Percentiles rank a stretch among this genome's conserved stretches.
phyloP scores from a whole-genome alignment of 2,329 filamentous ascomycete genomes.

The Nectriaceae sp. region DNA sequence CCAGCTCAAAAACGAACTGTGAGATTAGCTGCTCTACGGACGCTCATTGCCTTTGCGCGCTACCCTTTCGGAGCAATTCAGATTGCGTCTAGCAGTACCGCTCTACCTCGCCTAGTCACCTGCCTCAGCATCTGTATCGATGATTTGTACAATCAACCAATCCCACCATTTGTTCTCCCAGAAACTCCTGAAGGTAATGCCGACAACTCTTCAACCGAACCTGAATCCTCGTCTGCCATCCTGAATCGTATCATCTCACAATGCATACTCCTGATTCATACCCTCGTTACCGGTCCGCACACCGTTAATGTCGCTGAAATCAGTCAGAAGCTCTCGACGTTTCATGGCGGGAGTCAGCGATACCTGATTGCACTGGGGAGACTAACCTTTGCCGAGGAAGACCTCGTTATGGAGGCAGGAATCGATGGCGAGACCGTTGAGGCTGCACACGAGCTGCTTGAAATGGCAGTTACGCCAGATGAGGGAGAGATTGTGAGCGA shows the following conservation, averaged over 20 bases:
- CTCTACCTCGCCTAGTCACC: conserved; percentile 74
- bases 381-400: conserved; percentile 81
- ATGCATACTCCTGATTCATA: conserved; percentile 52
- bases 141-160: conserved; percentile 64
- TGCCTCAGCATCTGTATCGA: conserved; percentile 67
- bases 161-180: conserved; percentile 43
- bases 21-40: conserved; percentile 50
- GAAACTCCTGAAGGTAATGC: conserved; percentile 15
- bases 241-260: conserved; percentile 51
- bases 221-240: conserved; percentile 21
- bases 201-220: conserved; percentile 9
- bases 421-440: conserved; percentile 79
- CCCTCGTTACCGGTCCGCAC: conserved; percentile 49
- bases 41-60: conserved; percentile 61
- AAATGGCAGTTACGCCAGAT: conserved; percentile 78
- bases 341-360: conserved; percentile 75
- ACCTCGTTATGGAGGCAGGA: conserved; percentile 72
- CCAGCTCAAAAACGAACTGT: conserved; percentile 43
- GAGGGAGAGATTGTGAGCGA: conserved; percentile 50
- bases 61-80: conserved; percentile 64
- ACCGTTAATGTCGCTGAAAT: conserved; percentile 59
- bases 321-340: conserved; percentile 67
- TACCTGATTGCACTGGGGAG: conserved; percentile 80
- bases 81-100: conserved; percentile 67
- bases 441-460: conserved; percentile 78